Evolutionary conservation across 2,329 filamentous ascomycete genomes (phyloP).

Genomic region (Aureobasidium musti): DNA sequence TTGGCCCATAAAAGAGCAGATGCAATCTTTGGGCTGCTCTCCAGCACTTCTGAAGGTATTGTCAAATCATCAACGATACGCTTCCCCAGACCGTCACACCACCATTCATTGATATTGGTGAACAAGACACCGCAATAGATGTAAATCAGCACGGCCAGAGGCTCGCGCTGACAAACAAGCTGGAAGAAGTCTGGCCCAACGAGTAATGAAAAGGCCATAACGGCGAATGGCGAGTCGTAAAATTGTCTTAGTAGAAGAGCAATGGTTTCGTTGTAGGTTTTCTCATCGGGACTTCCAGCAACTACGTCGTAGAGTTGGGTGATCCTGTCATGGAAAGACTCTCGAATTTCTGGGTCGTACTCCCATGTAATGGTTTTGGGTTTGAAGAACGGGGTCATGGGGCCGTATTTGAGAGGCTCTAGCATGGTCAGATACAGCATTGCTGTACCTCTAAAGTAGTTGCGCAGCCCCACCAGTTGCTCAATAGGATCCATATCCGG

Average conservation of each 20-base stretch:
- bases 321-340: constrained; percentile 8
- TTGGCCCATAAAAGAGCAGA: constrained; percentile 7
- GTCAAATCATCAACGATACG: neutral
- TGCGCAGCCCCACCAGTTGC: constrained; percentile 7
- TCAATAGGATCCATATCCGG: constrained; percentile 11
- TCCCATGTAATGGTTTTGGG: constrained; percentile 9
- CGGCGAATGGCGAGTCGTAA: constrained; percentile 2
- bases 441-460: constrained; percentile 14
- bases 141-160: constrained; percentile 11
- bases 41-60: neutral
- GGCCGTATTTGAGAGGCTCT: constrained; percentile 1
- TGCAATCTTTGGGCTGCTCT: neutral
- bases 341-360: constrained; percentile 1
- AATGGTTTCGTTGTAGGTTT: constrained; percentile 17
- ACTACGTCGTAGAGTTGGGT: neutral
- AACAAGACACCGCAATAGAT: constrained; percentile 16
- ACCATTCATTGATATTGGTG: constrained; percentile 18
- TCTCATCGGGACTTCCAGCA: neutral
- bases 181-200: constrained; percentile 21
- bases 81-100: neutral
- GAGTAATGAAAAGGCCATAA: constrained; percentile 10
- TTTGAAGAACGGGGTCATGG: neutral
- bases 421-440: constrained; percentile 8
- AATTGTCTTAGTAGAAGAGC: constrained; percentile 4
- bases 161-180: constrained; percentile 3